phyloP scores from a whole-genome alignment of 164 flowering plant genomes.

The Paratinospora sagittata region DNA sequence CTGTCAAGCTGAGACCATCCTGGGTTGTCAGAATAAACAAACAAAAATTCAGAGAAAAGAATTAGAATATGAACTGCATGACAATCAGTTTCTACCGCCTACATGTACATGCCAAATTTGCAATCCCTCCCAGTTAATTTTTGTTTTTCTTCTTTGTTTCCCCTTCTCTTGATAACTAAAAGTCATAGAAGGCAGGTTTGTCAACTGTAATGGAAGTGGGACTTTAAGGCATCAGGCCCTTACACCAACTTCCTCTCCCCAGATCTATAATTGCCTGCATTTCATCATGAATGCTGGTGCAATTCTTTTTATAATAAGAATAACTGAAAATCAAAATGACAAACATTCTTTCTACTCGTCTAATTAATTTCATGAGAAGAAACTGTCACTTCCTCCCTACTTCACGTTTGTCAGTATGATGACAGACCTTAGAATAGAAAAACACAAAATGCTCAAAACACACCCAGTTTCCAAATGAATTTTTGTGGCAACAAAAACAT shows the following conservation, averaged over 20 bases:
- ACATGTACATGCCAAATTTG: background rate
- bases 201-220: background rate
- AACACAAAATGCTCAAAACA: no score
- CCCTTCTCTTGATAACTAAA: background rate
- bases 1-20: conserved; percentile 68
- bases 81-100: background rate
- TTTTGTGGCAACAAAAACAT: background rate
- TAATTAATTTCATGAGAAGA: no score
- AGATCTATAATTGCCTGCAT: no score
- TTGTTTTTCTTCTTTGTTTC: background rate
- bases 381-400: no score
- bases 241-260: no score
- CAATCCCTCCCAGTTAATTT: background rate
- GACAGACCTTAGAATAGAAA: no score
- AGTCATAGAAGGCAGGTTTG: background rate
- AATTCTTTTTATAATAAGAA: no score
- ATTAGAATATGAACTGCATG: background rate
- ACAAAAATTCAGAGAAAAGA: background rate
- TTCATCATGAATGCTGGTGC: no score
- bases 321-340: no score
- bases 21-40: conserved; percentile 20
- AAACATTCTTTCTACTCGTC: no score
- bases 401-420: no score
- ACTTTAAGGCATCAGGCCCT: background rate
- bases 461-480: no score